phyloP scores from a whole-genome alignment of 2,329 filamentous ascomycete species.

The Sporothrix globosa region DNA sequence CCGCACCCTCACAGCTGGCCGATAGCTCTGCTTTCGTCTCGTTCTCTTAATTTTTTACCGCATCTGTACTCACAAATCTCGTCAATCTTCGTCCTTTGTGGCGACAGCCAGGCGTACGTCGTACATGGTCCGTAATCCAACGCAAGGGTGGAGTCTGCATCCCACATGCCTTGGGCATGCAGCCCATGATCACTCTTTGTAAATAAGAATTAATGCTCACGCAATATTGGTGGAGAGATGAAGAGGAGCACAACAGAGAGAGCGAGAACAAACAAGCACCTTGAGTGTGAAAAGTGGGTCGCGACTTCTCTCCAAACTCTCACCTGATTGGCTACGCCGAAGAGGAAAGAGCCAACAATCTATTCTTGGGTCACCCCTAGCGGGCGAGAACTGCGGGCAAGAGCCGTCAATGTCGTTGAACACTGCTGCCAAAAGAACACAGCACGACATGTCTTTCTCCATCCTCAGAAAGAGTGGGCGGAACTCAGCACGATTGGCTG shows the following conservation, averaged over 20 bases:
- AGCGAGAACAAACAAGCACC: background rate
- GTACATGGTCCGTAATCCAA: constrained; percentile 1
- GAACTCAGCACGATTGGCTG: constrained; percentile 22
- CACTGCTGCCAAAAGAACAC: too few species aligned
- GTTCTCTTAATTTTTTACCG: background rate
- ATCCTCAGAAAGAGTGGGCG: background rate
- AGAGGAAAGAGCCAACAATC: constrained; percentile 4
- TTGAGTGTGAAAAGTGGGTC: background rate
- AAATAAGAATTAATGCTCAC: constrained; percentile 20
- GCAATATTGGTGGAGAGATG: constrained; percentile 18
- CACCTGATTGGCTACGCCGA: constrained; percentile 21
- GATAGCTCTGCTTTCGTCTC: background rate
- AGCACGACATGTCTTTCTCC: too few species aligned
- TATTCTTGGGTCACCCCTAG: constrained; percentile 23
- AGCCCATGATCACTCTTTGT: constrained; percentile 10
- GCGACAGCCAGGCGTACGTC: background rate
- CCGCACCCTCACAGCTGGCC: background rate
- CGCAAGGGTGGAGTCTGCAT: background rate
- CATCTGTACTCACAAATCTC: background rate
- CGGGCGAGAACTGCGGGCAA: background rate
- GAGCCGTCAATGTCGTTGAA: background rate
- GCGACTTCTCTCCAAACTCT: background rate
- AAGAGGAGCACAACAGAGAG: background rate
- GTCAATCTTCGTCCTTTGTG: background rate
- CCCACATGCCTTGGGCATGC: background rate